Conservation (phyloP, 1,139 yeast genomes). For the Suhomyces guaymorum region DNA sequence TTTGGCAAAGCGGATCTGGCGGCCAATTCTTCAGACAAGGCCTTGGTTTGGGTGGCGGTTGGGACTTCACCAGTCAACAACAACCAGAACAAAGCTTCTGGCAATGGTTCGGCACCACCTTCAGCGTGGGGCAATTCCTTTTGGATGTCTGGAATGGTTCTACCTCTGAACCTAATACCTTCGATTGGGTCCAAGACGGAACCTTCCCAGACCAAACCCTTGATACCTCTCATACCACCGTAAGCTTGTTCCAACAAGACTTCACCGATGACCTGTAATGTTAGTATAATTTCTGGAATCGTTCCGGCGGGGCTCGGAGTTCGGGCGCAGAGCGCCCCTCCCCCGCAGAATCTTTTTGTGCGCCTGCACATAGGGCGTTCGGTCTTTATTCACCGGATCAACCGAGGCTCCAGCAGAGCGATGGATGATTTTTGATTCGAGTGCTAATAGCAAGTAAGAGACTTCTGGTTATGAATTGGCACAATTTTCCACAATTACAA, state of each 20-base stretch:
- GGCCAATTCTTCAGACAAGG: conserved; percentile 79
- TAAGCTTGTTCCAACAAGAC: conserved; percentile 94
- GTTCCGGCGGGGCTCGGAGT: conserved; percentile 2
- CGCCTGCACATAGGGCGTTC: conserved; percentile 8
- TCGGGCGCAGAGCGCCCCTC: conserved; percentile 11
- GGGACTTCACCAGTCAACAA: conserved; percentile 91
- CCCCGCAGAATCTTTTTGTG: conserved; percentile 11
- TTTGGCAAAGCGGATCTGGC: conserved; percentile 83
- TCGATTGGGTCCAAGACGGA: conserved; percentile 97
- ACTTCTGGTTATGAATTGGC: too few relatives aligned
- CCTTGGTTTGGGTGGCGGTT: conserved; percentile 70
- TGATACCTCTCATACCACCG: conserved; percentile 99
- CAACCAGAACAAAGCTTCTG: conserved; percentile 93
- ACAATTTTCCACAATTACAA: too few relatives aligned
- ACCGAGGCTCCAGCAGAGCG: conserved; percentile 4
- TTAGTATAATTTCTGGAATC: conserved; percentile 4
- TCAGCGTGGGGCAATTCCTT: conserved; percentile 90
- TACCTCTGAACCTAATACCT: conserved; percentile 98
- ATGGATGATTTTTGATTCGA: too few relatives aligned
- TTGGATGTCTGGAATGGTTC: conserved; percentile 95
- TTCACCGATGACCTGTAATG: conserved; percentile 74
- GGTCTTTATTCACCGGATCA: conserved; percentile 8
- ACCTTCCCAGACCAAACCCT: conserved; percentile 99
- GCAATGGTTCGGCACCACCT: conserved; percentile 82
- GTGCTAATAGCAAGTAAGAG: too few relatives aligned